Evolutionary conservation across 345 rosid genomes (phyloP), one percentile per base, ranked within the genome.

Genomic region (Toxicodendron radicans): DNA sequence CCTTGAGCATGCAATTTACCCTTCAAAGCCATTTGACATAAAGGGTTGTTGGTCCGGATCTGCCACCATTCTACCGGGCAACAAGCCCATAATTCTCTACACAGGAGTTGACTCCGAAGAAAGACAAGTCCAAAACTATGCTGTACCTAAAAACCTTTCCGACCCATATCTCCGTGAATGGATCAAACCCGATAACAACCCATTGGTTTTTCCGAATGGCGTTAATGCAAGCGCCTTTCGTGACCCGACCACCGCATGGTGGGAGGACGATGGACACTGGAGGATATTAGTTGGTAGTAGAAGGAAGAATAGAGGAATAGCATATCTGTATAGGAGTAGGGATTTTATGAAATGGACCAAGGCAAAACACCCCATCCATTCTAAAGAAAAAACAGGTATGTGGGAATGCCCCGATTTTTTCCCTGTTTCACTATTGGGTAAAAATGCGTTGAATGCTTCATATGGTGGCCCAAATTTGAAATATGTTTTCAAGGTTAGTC

Each of bases 31-130:
- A 70, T 93, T 90, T 17, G 99, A 95, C 45, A 76, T 83, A 1
- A 79, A 85, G 3, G 99, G 98, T 0, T 85, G 91, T 54, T 95
- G 99, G 99, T 95, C 99, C 0, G 99, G 98, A 2, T 95, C 99
- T 0, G 92, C 93, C 58, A 95, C 98, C 0, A 3, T 95, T 23
- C 88, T 91, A 9, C 94, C 89, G 0, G 79, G 71, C 4, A 83
- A 89, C 48, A 79, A 77, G 52, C 98, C 98, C 23, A 13, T 89
- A 1, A 89, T 95, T 35, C 65, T 93, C 16, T 95, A 95, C 80
- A 95, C 98, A 1, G 96, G 99, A 0, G 45, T 91, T 1, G 90
- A 89, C 76, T 24, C 72, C 0, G 10, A 88, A 10, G 10, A 80
- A 17, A 82, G 82, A 8, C 91, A 95, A 58, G 6, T 89, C 56